Evolutionary conservation across 2,329 filamentous ascomycete species (phyloP).

Genomic region (Ophiostoma piceae): DNA sequence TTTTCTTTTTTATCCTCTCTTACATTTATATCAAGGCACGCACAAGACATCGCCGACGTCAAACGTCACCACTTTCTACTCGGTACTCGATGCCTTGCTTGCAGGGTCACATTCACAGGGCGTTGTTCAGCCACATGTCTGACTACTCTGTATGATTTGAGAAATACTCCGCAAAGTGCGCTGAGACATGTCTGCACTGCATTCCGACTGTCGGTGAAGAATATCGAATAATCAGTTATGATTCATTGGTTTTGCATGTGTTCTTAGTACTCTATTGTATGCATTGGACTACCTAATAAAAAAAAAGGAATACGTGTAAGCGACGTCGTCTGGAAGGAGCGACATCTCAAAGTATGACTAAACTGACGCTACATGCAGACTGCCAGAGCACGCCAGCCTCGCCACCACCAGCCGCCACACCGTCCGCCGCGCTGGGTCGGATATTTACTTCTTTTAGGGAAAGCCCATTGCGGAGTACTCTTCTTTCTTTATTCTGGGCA

Average conservation of each 20-base stretch:
- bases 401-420: neutral
- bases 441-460: neutral
- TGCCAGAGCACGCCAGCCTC: neutral
- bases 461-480: neutral
- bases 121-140: slow-evolving; percentile 2
- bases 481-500: neutral
- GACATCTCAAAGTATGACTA: neutral
- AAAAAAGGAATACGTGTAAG: neutral
- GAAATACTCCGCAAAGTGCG: neutral
- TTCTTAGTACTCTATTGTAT: no score
- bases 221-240: no score
- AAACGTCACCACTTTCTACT: neutral
- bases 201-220: slow-evolving; percentile 11
- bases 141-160: neutral
- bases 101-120: neutral
- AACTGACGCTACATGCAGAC: neutral
- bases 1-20: neutral
- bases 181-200: neutral
- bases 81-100: no score
- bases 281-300: neutral
- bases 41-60: neutral
- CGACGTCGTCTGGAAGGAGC: neutral
- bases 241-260: neutral
- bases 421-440: neutral
- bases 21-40: neutral